phyloP scores from a whole-genome alignment of 108 stramenopile species.

The Skeletonema menzelii region DNA sequence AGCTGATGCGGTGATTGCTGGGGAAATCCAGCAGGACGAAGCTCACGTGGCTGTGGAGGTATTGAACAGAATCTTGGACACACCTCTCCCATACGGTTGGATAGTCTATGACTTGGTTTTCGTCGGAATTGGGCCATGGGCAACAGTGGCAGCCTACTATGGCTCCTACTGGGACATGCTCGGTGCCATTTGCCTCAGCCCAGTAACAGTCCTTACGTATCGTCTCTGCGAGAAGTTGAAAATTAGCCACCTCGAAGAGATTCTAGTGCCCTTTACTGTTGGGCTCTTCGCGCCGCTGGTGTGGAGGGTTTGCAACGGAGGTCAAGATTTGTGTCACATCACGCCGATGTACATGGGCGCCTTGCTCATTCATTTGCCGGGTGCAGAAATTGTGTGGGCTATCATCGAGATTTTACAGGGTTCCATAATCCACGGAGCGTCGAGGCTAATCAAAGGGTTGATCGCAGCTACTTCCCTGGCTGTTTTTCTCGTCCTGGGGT shows the following conservation, averaged over 20 bases:
- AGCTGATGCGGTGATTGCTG: background rate
- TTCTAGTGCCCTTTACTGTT: background rate
- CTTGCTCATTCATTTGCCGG: background rate
- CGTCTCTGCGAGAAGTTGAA: background rate
- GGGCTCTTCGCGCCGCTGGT: background rate
- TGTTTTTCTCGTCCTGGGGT: background rate
- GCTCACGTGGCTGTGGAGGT: background rate
- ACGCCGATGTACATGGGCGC: background rate
- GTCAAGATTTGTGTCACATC: constrained; percentile 4
- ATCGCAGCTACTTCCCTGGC: background rate
- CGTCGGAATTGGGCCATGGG: background rate
- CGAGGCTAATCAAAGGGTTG: background rate
- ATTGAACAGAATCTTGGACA: background rate
- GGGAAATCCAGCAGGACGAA: background rate
- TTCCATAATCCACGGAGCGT: background rate
- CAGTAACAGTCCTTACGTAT: background rate
- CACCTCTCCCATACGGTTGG: background rate
- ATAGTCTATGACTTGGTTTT: background rate
- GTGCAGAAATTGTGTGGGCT: background rate
- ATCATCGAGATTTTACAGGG: background rate
- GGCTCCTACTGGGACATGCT: constrained; percentile 9
- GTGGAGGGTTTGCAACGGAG: background rate
- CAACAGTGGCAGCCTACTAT: constrained; percentile 2
- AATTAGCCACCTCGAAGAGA: constrained; percentile 4
- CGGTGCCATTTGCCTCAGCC: background rate